Conservation (phyloP, 139 green algal genomes). For the Chlorella sp. region DNA sequence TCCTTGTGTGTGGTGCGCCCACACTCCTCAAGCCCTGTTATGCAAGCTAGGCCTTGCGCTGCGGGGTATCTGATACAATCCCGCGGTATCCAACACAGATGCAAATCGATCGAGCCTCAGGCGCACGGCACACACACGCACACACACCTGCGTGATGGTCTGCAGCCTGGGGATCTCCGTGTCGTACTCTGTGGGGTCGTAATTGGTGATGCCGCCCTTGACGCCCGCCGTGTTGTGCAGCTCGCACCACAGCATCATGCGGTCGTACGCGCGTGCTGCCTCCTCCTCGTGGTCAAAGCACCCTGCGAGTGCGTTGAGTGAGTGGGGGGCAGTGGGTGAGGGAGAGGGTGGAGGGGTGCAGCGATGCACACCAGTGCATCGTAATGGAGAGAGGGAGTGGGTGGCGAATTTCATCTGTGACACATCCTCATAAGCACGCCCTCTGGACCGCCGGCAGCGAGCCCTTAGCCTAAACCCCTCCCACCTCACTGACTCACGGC, state of each 20-base stretch:
- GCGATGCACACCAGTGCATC: neutral
- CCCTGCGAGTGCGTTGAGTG: slow-evolving; percentile 15
- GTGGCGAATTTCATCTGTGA: too few species aligned
- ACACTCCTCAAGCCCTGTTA: too few species aligned
- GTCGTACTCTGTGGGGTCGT: slow-evolving; percentile 75
- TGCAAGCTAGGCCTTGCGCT: too few species aligned
- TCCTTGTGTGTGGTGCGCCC: too few species aligned
- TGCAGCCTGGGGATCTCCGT: slow-evolving; percentile 66
- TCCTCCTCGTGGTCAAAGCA: slow-evolving; percentile 85
- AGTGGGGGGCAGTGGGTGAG: neutral
- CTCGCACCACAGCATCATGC: slow-evolving; percentile 94
- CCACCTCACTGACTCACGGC: too few species aligned
- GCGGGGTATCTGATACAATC: neutral
- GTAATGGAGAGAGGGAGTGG: neutral
- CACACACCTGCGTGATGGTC: slow-evolving; percentile 48
- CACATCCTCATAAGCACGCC: too few species aligned
- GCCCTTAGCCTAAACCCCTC: too few species aligned
- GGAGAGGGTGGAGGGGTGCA: neutral
- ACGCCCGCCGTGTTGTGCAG: slow-evolving; percentile 63
- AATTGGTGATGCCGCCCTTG: slow-evolving; percentile 87
- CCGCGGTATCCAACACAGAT: neutral
- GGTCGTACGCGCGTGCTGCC: slow-evolving; percentile 83
- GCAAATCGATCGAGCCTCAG: neutral
- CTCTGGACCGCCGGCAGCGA: neutral
- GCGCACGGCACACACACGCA: neutral